phyloP scores from a whole-genome alignment of 2,329 filamentous ascomycete genomes.

The Lecanoromycetidae sp. region DNA sequence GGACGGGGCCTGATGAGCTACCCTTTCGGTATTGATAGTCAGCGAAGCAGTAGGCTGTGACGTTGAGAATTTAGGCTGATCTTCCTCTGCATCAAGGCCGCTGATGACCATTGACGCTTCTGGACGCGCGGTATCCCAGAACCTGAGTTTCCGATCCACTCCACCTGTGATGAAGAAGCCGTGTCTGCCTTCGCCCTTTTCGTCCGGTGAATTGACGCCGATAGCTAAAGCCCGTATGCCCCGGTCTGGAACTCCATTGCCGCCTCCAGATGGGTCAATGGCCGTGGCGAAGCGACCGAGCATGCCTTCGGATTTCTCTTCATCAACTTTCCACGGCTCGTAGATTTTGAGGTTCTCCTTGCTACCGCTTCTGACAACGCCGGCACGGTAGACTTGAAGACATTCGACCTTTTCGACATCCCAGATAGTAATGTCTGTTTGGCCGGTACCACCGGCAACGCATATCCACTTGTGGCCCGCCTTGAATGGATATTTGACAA shows the following conservation, averaged over 20 bases:
- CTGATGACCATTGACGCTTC: constrained; percentile 73
- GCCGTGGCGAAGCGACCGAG: constrained; percentile 70
- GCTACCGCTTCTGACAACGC: constrained; percentile 27
- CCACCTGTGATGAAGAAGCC: constrained; percentile 80
- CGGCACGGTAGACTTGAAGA: constrained; percentile 69
- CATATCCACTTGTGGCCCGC: constrained; percentile 62
- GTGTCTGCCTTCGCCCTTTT: constrained; percentile 47
- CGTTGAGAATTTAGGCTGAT: constrained; percentile 59
- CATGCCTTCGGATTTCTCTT: constrained; percentile 77
- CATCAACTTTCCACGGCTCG: constrained; percentile 78
- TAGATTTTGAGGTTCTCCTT: constrained; percentile 54
- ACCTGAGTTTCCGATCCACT: constrained; percentile 79
- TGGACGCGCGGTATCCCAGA: constrained; percentile 75
- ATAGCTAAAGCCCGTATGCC: constrained; percentile 66
- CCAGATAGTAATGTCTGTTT: constrained; percentile 89
- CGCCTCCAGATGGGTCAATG: constrained; percentile 48
- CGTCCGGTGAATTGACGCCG: constrained; percentile 57
- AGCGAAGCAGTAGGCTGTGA: constrained; percentile 52
- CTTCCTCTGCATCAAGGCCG: constrained; percentile 58
- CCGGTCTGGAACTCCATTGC: constrained; percentile 40
- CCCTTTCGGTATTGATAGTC: constrained; percentile 53
- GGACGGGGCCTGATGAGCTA: constrained; percentile 32
- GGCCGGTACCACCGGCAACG: constrained; percentile 73
- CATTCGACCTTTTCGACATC: constrained; percentile 84
- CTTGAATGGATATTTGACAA: constrained; percentile 63